Base-by-base conservation (phyloP, 805 yeast genomes). In the Zygotorulaspora chibaensis region DNA sequence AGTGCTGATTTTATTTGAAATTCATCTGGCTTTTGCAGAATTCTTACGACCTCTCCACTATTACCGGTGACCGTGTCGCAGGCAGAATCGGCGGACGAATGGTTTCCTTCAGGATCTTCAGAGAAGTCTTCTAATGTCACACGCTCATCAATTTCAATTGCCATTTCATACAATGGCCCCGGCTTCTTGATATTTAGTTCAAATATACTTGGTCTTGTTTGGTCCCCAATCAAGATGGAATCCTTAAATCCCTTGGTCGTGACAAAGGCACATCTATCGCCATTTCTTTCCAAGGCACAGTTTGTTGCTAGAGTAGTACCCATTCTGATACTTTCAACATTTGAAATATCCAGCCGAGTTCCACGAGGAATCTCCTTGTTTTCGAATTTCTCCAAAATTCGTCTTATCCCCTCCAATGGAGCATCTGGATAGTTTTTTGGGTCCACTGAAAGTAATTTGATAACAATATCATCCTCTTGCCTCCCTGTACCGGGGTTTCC, bases 261-360 rank as follows among this genome's bases (percentile, higher is more conserved):
- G 3, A 90, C 65, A 48, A 91, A 72, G 1, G 93, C 93, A 55
- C 93, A 89, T 25, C 80, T 69, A 45, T 89, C 93, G 43, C 98
- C 98, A 60, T 89, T 89, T 51, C 98, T 76, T 60, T 91, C 97
- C 47, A 90, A 72, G 26, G 93, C 73, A 1, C 97, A 96, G 67
- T 90, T 90, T 8, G 97, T 90, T 1, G 98, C 97, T 6, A 89
- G 93, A 0, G 96, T 89, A 3, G 96, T 89, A 2, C 96, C 97
- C 85, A 90, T 82, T 46, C 96, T 72, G 40, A 89, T 79, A 33
- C 82, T 76, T 44, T 78, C 80, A 34, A 88, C 84, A 4, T 68
- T 66, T 2, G 80, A 72, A 1, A 87, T 73, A 48, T 83, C 87
- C 48, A 88, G 64, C 3, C 77, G 80, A 26, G 63, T 63, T 8